Base-by-base conservation (phyloP, 2,329 filamentous ascomycete species). In the Fusarium nisikadoi region DNA sequence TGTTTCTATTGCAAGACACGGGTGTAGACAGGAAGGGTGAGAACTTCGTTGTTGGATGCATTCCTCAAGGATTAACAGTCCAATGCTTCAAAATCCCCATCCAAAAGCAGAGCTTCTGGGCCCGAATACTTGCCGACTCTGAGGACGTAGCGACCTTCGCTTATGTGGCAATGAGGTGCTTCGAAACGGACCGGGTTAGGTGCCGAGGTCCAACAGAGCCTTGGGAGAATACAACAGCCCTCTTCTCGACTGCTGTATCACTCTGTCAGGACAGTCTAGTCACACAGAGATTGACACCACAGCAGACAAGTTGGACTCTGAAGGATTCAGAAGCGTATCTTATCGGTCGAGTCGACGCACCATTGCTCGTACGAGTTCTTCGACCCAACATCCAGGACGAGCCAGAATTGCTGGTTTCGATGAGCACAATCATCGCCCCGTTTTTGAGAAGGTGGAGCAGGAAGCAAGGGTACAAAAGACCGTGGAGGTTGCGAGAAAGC, bases 1-100 rank as follows among this genome's bases (percentile, higher is more conserved):
- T 53, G 2, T 53, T 16, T 19, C 3, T n/a, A 3, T 4, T 53
- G 19, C 49, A 17, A n/a, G 33, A 53, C 25, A 53, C 49, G 0
- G 49, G 49, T 13, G 25, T 53, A 5, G 50, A 53, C 13, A n/a
- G 23, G 3, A 9, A 29, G 4, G 13, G 19, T 0, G 19, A n/a
- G 0, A 7, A 39, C 1, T 53, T 53, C 0, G 10, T 29, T 0
- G 1, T 53, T 6, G 25, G 49, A 1, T 53, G 7, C 10, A 2
- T 20, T 1, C 9, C 16, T 0, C 3, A 0, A 1, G 13, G 10
- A 0, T 1, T 3, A 0, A 2, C 5, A n/a, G 0, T 7, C 0
- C 23, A 39, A 17, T 39, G 49, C 7, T n/a, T 53, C 6, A 36
- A 20, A 0, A 50, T 50, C 0, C 47, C 47, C 4, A 2, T 50